Evolutionary conservation across 2,329 filamentous ascomycete species (phyloP), one percentile per base, ranked within the genome.

Genomic region (Fusarium equiseti): DNA sequence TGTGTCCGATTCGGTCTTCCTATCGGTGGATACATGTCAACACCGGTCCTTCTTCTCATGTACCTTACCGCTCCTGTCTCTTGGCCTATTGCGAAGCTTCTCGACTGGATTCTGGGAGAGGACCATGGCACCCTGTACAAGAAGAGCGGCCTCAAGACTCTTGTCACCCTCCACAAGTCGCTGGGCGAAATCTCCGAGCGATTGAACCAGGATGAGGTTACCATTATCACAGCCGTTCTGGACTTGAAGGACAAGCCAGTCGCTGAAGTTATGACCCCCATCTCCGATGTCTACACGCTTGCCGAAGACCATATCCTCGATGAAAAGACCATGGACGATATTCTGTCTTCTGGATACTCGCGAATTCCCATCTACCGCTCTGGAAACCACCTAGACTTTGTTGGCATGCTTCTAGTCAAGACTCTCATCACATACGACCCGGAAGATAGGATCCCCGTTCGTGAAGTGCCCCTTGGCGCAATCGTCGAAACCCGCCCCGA

Each of bases 341-440:
- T 99, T 60, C 86, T 98, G 10, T 94, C 93, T 2, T 94, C 95
- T 50, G 96, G 96, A 48, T 99, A 98, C 81, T 98, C 96, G 15
- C 88, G 96, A 64, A 98, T 99, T 71, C 96, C 96, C 5, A 97
- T 99, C 63, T 93, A 98, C 77, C 91, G 94, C 42, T 90, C 94
- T 0, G 92, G 94, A 63, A 97, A 95, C 76, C 85, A 88, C 2
- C 88, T 89, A 60, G 95, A 99, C 79, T 99, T 98, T 81, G 91
- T 98, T 31, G 96, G 96, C 70, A 99, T 99, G 95, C 88, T 99
- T 9, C 85, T 99, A 12, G 96, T 99, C 79, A 99, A 99, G 85
- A 98, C 98, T 77, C 88, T 99, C 66, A 99, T 99, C 77, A 98
- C 96, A 0, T 99, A 99, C 79, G 96, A 99, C 72, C 96, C 96